Evolutionary conservation across 192 early-diverging fungal genomes (phyloP).

Genomic region (Phycomyces nitens): DNA sequence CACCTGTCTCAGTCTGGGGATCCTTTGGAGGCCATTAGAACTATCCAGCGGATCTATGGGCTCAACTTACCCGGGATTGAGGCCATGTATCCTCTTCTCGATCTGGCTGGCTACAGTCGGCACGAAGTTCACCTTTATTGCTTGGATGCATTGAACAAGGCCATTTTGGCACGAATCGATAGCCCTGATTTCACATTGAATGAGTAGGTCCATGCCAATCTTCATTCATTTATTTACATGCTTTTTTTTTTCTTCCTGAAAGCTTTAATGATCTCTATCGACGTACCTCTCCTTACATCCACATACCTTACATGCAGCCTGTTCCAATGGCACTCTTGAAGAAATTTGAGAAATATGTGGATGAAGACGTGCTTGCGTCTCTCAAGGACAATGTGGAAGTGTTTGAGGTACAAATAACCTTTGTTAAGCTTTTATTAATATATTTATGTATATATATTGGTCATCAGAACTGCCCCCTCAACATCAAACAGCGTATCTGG

Average conservation of each 20-base stretch:
- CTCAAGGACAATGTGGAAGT: conserved; percentile 26
- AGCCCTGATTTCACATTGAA: conserved; percentile 17
- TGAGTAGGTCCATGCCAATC: conserved; percentile 13
- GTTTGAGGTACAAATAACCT: conserved; percentile 23
- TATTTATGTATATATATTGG: not conserved
- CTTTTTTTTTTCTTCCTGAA: not conserved
- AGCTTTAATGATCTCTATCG: conserved; percentile 43
- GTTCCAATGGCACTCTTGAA: conserved; percentile 49
- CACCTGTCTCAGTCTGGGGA: conserved; percentile 31
- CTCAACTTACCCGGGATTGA: conserved; percentile 39
- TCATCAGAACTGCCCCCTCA: conserved; percentile 35
- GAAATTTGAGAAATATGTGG: conserved; percentile 40
- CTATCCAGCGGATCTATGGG: conserved; percentile 29
- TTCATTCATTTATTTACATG: not conserved
- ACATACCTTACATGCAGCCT: conserved; percentile 43
- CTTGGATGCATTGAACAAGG: conserved; percentile 44
- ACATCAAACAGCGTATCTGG: conserved; percentile 42
- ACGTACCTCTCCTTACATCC: conserved; percentile 46
- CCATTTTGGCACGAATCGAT: conserved; percentile 38
- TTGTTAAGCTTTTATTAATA: not conserved
- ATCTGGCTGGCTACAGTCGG: conserved; percentile 44
- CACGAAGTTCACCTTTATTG: conserved; percentile 45
- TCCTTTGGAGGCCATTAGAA: conserved; percentile 29
- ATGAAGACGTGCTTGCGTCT: conserved; percentile 21
- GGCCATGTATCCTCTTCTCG: conserved; percentile 47